A percentile compares a stretch with the other conserved stretches of the same genome.
These are phyloP conservation scores for Litsea cubeba DNA, from an alignment of 164 flowering plant species.

Conservation along the genomic window DNA sequence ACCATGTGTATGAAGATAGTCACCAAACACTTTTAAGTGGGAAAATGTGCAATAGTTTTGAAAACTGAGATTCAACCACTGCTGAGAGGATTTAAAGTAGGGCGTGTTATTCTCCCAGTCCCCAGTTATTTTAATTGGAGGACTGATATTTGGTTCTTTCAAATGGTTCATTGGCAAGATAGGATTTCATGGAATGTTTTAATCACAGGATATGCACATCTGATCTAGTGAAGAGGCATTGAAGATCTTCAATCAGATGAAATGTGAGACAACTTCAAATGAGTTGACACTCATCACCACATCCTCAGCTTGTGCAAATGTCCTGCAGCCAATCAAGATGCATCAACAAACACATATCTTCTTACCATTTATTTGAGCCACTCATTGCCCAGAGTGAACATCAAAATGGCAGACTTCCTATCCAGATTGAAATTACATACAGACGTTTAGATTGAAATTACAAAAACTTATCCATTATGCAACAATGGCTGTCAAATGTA, in stretches of 20 bases:
- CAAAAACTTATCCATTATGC: background rate
- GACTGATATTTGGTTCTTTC: conserved; percentile 48
- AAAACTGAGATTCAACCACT: too few species aligned
- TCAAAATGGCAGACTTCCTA: too few species aligned
- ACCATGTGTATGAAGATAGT: too few species aligned
- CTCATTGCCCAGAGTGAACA: too few species aligned
- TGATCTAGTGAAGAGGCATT: conserved; percentile 43
- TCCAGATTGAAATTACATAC: too few species aligned
- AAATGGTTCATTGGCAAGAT: conserved; percentile 41
- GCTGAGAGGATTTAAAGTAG: too few species aligned
- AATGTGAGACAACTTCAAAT: conserved; percentile 37
- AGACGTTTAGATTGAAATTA: too few species aligned
- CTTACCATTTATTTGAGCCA: too few species aligned
- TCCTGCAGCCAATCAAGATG: conserved; percentile 4
- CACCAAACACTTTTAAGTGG: too few species aligned
- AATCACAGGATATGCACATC: conserved; percentile 45
- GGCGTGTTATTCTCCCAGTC: too few species aligned
- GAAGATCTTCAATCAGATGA: conserved; percentile 24
- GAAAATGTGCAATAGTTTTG: too few species aligned
- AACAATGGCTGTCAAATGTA: background rate
- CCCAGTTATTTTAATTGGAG: background rate
- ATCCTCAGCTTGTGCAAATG: conserved; percentile 57
- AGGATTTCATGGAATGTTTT: conserved; percentile 69
- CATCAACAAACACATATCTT: too few species aligned
- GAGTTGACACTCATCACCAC: conserved; percentile 44